Conservation (phyloP, 305 asterid genomes). For the Galium porrigens region DNA sequence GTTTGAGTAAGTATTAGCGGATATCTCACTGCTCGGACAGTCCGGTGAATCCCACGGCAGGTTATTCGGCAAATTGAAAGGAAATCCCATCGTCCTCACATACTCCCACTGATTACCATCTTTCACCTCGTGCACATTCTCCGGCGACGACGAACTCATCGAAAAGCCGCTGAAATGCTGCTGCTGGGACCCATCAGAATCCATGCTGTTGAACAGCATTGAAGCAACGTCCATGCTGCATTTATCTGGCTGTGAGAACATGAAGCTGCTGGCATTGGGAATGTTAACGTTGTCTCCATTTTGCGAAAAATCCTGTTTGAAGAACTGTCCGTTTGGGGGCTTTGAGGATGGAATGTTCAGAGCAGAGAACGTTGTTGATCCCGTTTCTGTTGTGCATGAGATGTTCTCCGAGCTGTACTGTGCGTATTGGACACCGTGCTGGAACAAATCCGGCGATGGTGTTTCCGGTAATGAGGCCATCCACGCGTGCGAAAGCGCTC, state of each 20-base stretch:
- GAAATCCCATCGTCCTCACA: slow-evolving; percentile 40
- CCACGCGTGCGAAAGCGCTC: slow-evolving; percentile 49
- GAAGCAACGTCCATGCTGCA: slow-evolving; percentile 6
- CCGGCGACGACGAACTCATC: neutral
- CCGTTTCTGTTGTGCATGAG: slow-evolving; percentile 19
- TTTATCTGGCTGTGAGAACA: neutral
- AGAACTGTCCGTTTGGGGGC: slow-evolving; percentile 7
- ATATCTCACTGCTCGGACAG: slow-evolving; percentile 41
- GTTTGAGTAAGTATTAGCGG: slow-evolving; percentile 40
- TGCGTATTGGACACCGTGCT: slow-evolving; percentile 20
- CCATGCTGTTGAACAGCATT: slow-evolving; percentile 21
- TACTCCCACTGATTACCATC: slow-evolving; percentile 28
- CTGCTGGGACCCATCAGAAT: slow-evolving; percentile 15
- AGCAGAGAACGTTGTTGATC: slow-evolving; percentile 22
- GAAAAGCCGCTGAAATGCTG: neutral
- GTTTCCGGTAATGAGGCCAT: slow-evolving; percentile 33
- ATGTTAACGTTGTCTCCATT: slow-evolving; percentile 19
- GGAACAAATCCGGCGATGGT: slow-evolving; percentile 29
- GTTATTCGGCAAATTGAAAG: slow-evolving; percentile 37
- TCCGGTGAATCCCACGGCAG: slow-evolving; percentile 62
- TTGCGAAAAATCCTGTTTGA: slow-evolving; percentile 19
- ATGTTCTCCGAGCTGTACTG: slow-evolving; percentile 30
- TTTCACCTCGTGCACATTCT: neutral
- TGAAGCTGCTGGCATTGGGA: slow-evolving; percentile 20
- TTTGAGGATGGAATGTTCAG: slow-evolving; percentile 25